Percentiles rank a stretch among this genome's conserved stretches.
Conservation (phyloP, 495 filamentous ascomycete species). For the Durotheca rogersii region DNA sequence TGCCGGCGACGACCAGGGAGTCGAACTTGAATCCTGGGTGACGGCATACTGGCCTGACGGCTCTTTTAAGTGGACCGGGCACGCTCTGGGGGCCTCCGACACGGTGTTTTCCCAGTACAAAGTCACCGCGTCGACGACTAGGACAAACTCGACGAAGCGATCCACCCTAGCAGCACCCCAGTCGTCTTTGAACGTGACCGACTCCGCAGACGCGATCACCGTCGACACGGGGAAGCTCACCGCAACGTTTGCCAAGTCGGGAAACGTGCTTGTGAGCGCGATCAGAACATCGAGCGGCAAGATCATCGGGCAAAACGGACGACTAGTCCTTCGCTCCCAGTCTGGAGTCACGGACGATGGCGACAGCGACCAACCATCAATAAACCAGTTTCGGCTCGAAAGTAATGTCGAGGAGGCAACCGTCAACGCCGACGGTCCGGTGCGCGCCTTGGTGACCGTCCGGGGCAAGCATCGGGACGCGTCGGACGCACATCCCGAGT, state of each 20-base stretch:
- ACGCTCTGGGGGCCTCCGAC: constrained; percentile 38
- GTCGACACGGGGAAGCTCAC: constrained; percentile 44
- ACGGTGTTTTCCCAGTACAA: constrained; percentile 27
- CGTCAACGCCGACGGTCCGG: constrained; percentile 30
- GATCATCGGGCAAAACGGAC: constrained; percentile 43
- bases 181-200: constrained; percentile 7
- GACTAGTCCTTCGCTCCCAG: constrained; percentile 43
- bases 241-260: constrained; percentile 39
- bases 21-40: constrained; percentile 45
- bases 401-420: constrained; percentile 29
- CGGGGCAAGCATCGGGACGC: constrained; percentile 30
- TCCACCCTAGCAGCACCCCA: constrained; percentile 3
- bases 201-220: constrained; percentile 16
- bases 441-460: constrained; percentile 43
- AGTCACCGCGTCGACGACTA: constrained; percentile 17
- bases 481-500: constrained; percentile 24
- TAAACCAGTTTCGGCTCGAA: constrained; percentile 25
- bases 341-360: constrained; percentile 33
- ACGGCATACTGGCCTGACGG: constrained; percentile 49
- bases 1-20: constrained; percentile 15
- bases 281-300: constrained; percentile 42
- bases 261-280: constrained; percentile 35
- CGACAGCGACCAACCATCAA: not conserved
- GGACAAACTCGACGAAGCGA: not conserved
- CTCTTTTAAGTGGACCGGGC: constrained; percentile 51